Base-by-base conservation (phyloP, 768 basidiomycete species). In the Gymnopilus junonius region DNA sequence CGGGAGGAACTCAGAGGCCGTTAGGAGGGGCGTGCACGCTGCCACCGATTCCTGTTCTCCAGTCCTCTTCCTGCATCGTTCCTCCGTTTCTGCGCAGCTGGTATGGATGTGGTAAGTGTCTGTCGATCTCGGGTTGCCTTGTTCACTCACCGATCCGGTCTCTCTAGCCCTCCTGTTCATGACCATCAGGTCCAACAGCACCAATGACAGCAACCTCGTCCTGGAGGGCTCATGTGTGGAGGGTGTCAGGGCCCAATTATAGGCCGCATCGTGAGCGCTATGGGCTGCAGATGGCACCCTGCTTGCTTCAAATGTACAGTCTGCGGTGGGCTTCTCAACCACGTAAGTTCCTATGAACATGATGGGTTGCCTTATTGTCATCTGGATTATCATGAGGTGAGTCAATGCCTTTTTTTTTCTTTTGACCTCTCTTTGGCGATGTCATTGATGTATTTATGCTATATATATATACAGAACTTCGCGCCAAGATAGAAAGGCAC, bases 371-470 rank as follows among this genome's bases (percentile, higher is more conserved):
- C 94, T 2, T 98, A 95, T 72, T 98, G 96, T 75, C 95, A 97
- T 77, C 76, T 99, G 60, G 95, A 97, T 74, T 99, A 95, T 74
- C 95, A 98, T 70, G 97, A 99, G 85, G 97, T 95, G 63, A 50
- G 68, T 48, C 48, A 66, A 57, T 39, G 27, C 17, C 17, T 12
- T 61, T 34, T 11, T 46, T n/a, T 17, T 12, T 31, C 11, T 56
- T 34, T 55, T 70, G n/a, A n/a, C 55, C 59, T 29, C 29, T 17
- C 35, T 27, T 53, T 32, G 50, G 21, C n/a, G 62, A 55, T 39
- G 31, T 21, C 23, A 46, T 60, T 37, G n/a, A 2, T n/a, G 8
- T 54, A 50, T 17, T 1, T 31, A n/a, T n/a, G n/a, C n/a, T n/a
- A n/a, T n/a, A n/a, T n/a, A n/a, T 35, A 46, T 31, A 12, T 51